A percentile compares a stretch with the other conserved stretches of the same genome.
Conservation (phyloP, 2,329 filamentous ascomycete species). For the Aspergillus latus region DNA sequence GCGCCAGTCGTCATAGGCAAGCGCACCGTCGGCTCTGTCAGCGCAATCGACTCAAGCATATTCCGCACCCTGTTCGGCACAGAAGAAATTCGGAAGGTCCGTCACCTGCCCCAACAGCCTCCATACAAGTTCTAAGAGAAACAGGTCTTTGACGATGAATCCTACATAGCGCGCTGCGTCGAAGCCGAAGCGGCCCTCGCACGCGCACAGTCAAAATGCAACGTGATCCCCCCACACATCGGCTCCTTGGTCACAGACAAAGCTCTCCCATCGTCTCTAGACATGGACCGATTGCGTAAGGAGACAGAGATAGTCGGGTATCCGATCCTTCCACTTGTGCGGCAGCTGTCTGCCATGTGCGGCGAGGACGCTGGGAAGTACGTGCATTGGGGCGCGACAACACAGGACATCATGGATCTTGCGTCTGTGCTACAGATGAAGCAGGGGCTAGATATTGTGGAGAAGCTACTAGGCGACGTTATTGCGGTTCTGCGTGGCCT, state of each 20-base stretch:
- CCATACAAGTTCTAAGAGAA: neutral
- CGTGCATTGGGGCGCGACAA: constrained; percentile 60
- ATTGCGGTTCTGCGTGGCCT: constrained; percentile 46
- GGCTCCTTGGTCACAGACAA: constrained; percentile 40
- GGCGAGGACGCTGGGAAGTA: constrained; percentile 44
- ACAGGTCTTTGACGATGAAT: constrained; percentile 51
- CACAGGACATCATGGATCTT: constrained; percentile 60
- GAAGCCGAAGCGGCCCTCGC: constrained; percentile 55
- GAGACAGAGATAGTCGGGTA: constrained; percentile 57
- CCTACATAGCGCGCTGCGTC: constrained; percentile 49
- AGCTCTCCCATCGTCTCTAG: constrained; percentile 36
- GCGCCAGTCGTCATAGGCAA: constrained; percentile 52
- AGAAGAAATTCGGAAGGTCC: constrained; percentile 16
- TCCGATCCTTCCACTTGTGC: constrained; percentile 53
- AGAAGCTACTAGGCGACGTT: constrained; percentile 46
- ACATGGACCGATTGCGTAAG: constrained; percentile 44
- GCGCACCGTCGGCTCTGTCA: constrained; percentile 54
- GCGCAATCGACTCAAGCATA: constrained; percentile 18
- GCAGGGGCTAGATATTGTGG: constrained; percentile 50
- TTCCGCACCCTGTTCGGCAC: constrained; percentile 17
- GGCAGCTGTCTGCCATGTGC: constrained; percentile 46
- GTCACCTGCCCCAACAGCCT: neutral
- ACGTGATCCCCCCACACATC: constrained; percentile 47
- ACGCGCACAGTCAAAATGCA: constrained; percentile 50
- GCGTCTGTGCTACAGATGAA: constrained; percentile 57